Base-by-base conservation (phyloP, 2,329 filamentous ascomycete genomes). In the Aspergillus viridinutans region DNA sequence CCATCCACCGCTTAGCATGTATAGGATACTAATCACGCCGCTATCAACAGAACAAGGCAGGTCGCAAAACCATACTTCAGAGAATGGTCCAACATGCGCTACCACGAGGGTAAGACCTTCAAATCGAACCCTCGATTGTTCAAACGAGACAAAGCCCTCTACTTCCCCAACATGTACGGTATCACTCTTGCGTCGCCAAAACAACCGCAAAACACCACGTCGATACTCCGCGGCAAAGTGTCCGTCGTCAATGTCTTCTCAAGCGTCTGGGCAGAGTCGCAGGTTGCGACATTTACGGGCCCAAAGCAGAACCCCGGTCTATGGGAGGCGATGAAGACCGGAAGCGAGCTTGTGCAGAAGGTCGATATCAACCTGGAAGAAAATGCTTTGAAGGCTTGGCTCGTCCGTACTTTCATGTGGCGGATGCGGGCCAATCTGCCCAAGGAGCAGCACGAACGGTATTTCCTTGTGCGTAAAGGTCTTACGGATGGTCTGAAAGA, bases 31-130 rank as follows among this genome's bases (percentile, higher is more conserved):
- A 40, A 51, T 32, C 21, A 17, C 47, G 49, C 47, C 17, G 35
- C 4, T 29, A 28, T 51, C 25, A 23, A 66, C 63, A 90, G 88
- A 54, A 90, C 90, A 48, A 82, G 84, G 64, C 86, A 91, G 72
- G 87, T 95, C 69, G 80, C 87, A 21, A 90, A 90, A 57, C 92
- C 93, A 2, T 99, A 99, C 76, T 99, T 96, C 78, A 89, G 92
- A 73, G 93, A 99, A 81, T 97, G 92, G 89, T 85, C 85, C 58
- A 94, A 95, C 76, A 84, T 97, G 74, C 83, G 87, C 63, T 87
- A 94, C 63, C 77, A 82, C 76, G 85, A 92, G 67, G 94, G 94
- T 68, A 99, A 99, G 76, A 91, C 91, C 25, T 99, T 97, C 77
- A 79, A 93, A 52, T 87, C 91, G 21, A 93, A 93, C 40, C 85